Evolutionary conservation across 2,329 filamentous ascomycete genomes (phyloP).

Genomic region (Akanthomyces dipterigenus): DNA sequence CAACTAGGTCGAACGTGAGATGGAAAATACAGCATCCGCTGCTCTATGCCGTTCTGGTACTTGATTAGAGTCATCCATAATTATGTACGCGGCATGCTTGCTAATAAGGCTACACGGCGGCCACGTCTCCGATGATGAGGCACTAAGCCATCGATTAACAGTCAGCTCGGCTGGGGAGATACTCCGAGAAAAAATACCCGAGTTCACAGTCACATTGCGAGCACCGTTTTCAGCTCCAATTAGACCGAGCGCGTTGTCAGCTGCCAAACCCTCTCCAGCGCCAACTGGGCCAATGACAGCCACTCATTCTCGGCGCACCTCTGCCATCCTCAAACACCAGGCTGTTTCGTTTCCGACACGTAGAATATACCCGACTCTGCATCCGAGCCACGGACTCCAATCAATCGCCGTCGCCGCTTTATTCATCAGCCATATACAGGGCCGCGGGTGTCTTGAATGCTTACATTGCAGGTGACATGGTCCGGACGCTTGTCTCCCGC

Average conservation of each 20-base stretch:
- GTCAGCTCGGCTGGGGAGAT: no score
- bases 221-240: background rate
- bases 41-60: no score
- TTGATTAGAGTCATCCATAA: no score
- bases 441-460: background rate
- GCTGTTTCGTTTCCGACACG: conserved; percentile 7
- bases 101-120: no score
- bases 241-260: background rate
- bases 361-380: background rate
- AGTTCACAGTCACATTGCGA: background rate
- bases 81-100: no score
- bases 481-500: background rate
- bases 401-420: background rate
- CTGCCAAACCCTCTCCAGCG: background rate
- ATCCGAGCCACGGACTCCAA: background rate
- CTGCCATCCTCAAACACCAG: conserved; percentile 2
- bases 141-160: no score
- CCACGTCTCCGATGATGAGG: no score
- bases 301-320: background rate
- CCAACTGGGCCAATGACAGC: background rate
- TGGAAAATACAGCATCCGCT: no score
- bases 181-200: background rate
- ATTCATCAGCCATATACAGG: background rate
- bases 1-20: no score
- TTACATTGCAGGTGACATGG: background rate